phyloP scores from a whole-genome alignment of 1,139 yeast genomes.

The Geotrichum fermentans region DNA sequence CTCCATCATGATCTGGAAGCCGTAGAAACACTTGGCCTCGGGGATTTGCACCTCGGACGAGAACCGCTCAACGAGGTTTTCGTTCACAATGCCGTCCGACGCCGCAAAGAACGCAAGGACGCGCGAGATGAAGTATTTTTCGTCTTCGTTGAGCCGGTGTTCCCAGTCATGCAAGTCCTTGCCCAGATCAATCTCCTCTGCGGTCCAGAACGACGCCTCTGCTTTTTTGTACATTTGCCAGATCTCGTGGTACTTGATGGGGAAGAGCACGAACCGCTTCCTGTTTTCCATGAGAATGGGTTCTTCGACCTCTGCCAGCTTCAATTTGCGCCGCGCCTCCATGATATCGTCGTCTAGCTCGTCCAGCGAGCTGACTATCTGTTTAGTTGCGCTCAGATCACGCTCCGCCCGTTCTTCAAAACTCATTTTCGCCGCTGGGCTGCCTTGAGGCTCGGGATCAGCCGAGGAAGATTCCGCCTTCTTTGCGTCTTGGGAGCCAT shows the following conservation, averaged over 20 bases:
- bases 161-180: slow-evolving; percentile 93
- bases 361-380: slow-evolving; percentile 6
- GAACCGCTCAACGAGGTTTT: slow-evolving; percentile 93
- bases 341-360: slow-evolving; percentile 25
- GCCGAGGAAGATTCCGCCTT: slow-evolving; percentile 24
- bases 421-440: slow-evolving; percentile 17
- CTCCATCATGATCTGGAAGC: slow-evolving; percentile 99
- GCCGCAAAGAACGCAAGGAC: slow-evolving; percentile 98
- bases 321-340: slow-evolving; percentile 43
- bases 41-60: slow-evolving; percentile 95
- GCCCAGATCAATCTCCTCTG: slow-evolving; percentile 94
- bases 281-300: slow-evolving; percentile 83
- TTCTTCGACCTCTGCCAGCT: slow-evolving; percentile 78
- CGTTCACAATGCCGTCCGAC: slow-evolving; percentile 95
- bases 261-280: slow-evolving; percentile 90
- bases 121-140: slow-evolving; percentile 82
- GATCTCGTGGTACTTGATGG: slow-evolving; percentile 93
- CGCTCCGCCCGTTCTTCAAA: too few species aligned
- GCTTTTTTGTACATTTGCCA: slow-evolving; percentile 99
- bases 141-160: slow-evolving; percentile 74
- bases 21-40: slow-evolving; percentile 97
- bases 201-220: slow-evolving; percentile 99
- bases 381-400: slow-evolving; percentile 17
- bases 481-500: too few species aligned
- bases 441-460: slow-evolving; percentile 10